Base-by-base conservation (phyloP, 116 monocot species). In the Posidonia oceanica region DNA sequence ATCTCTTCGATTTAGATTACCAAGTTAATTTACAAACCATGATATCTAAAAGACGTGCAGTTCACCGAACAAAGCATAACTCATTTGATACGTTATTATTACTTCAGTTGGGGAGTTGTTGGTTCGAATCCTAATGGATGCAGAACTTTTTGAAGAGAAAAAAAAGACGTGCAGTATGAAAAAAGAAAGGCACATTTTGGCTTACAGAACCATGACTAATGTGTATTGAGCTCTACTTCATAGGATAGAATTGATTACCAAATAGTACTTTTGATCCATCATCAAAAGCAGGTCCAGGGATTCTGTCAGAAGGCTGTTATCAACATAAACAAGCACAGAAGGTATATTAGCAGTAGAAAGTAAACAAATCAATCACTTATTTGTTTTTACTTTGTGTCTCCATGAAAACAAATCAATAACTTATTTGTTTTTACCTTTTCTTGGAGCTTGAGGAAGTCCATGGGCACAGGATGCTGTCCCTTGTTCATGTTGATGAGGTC, bases 361-460 rank as follows among this genome's bases (percentile, higher is more conserved):
- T 29, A 29, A 29, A 29, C 29, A 29, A 29, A 29, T 29, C 29
- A 29, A 29, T 29, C 29, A 29, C 29, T 29, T 0, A 29, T 29
- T 29, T 29, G 29, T 29, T 29, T 29, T 29, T 76, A 57, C 76
- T 70, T 59, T 69, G n/a, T n/a, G n/a, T n/a, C n/a, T n/a, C n/a
- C n/a, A n/a, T n/a, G n/a, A n/a, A 29, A 29, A 29, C 29, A 29
- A 29, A 29, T 29, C 29, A 29, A 29, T 29, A 0, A 29, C 29
- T 29, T 0, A 29, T 29, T 29, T 29, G 29, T 29, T 29, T 29
- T 29, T 76, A 57, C 76, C 76, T 59, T 69, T 12, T 57, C 90
- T 82, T 91, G 94, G 64, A 91, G 80, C 75, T 75, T 91, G 64
- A 88, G 72, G 67, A 86, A 76, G 57, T 94, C 83, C 5, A 41